A percentile compares a stretch with the other conserved stretches of the same genome.
These are phyloP conservation scores for Psilocybe subaeruginosa DNA, from an alignment of 768 basidiomycete genomes.

Conservation along the genomic window DNA sequence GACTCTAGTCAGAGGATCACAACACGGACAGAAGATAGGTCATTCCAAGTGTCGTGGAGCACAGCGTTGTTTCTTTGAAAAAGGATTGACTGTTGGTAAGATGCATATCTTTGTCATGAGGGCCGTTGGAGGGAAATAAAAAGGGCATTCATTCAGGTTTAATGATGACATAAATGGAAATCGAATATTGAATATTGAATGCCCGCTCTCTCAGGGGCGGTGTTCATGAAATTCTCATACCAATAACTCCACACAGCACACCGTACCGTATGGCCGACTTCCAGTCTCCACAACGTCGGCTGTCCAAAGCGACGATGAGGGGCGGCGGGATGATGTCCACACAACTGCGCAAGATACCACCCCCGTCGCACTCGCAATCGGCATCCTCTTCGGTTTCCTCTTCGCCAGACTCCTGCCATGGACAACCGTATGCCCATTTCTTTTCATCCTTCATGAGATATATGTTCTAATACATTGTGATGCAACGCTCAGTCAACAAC, in stretches of 20 bases:
- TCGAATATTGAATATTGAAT: not conserved
- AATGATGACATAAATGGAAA: not conserved
- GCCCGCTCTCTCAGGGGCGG: not conserved
- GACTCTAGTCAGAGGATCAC: too few relatives aligned
- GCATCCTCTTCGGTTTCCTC: constrained; percentile 62
- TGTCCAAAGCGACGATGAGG: constrained; percentile 5
- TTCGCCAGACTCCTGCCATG: constrained; percentile 55
- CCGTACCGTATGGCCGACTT: not conserved
- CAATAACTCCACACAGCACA: too few relatives aligned
- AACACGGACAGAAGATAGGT: too few relatives aligned
- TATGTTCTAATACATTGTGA: not conserved
- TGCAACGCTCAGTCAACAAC: constrained; percentile 32
- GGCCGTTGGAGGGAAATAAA: too few relatives aligned
- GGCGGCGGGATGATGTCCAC: constrained; percentile 17
- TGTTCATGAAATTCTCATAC: too few relatives aligned
- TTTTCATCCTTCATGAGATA: constrained; percentile 5
- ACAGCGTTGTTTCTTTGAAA: too few relatives aligned
- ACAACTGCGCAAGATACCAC: constrained; percentile 50
- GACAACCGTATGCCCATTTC: constrained; percentile 33
- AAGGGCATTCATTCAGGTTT: not conserved
- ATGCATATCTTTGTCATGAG: too few relatives aligned
- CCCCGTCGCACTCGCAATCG: constrained; percentile 58
- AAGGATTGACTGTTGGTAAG: too few relatives aligned
- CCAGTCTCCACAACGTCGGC: not conserved
- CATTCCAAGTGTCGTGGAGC: too few relatives aligned